Percentiles rank a stretch among this genome's conserved stretches.
phyloP scores from a whole-genome alignment of 2,329 filamentous ascomycete genomes.

The Dactylellina cionopaga region DNA sequence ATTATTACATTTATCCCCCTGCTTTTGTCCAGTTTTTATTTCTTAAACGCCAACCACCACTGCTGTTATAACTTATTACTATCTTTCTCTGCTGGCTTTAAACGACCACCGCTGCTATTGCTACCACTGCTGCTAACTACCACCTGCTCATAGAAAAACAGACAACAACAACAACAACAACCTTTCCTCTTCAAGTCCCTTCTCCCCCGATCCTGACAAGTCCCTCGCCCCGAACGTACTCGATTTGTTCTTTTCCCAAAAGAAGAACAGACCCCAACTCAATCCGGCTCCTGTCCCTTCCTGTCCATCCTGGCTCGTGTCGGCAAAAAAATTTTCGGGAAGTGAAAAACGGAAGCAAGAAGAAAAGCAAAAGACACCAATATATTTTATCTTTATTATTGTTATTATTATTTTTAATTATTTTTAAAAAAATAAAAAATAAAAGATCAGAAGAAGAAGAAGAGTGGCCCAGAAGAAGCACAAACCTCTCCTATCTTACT shows the following conservation, averaged over 20 bases:
- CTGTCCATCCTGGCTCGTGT: constrained; percentile 14
- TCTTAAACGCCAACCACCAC: no score
- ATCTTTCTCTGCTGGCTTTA: no score
- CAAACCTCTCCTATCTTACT: constrained; percentile 60
- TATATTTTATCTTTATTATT: neutral
- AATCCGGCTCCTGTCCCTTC: constrained; percentile 3
- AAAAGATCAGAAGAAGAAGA: constrained; percentile 6
- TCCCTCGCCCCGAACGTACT: neutral
- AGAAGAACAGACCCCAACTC: constrained; percentile 16
- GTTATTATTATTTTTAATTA: no score
- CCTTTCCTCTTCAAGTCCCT: neutral
- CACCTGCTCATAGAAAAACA: neutral
- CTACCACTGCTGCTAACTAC: no score
- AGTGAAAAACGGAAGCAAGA: neutral
- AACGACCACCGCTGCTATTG: no score
- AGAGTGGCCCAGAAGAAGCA: neutral
- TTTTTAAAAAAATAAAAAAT: constrained; percentile 15
- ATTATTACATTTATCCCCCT: no score
- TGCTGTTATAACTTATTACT: no score
- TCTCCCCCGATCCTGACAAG: constrained; percentile 10
- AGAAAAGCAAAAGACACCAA: neutral
- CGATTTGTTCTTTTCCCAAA: constrained; percentile 23
- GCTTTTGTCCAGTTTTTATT: no score
- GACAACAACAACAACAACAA: neutral
- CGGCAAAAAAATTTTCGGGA: constrained; percentile 5